Evolutionary conservation across 352 stramenopile genomes (phyloP).

Genomic region (Phytophthora macrochlamydospora): DNA sequence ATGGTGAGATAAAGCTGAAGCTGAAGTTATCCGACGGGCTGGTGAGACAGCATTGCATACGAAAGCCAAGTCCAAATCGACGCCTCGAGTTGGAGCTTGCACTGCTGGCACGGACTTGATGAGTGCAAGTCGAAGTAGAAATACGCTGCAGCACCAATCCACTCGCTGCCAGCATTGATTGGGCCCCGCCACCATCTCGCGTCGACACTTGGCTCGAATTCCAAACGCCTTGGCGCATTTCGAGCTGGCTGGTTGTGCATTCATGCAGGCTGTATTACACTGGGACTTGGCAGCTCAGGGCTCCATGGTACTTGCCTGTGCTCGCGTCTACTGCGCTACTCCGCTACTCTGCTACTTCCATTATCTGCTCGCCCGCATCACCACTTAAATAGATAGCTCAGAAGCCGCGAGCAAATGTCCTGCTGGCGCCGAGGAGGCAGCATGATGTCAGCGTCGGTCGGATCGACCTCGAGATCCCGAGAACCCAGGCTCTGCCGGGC

Average conservation of each 20-base stretch:
- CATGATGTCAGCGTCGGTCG: conserved; percentile 83
- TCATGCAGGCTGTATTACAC: neutral
- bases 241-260: neutral
- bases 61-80: neutral
- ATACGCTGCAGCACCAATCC: neutral
- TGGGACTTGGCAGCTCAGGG: neutral
- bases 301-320: neutral
- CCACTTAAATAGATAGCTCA: conserved; percentile 89
- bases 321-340: conserved; percentile 13
- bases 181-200: neutral
- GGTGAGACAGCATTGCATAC: neutral
- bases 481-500: conserved; percentile 52
- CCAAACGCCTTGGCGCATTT: neutral
- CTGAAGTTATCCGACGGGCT: neutral
- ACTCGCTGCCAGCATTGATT: neutral
- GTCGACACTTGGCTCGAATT: neutral
- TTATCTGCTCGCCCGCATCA: conserved; percentile 25
- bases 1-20: conserved; percentile 1
- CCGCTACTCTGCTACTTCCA: conserved; percentile 12
- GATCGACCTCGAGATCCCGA: conserved; percentile 74
- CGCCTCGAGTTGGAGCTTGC: neutral
- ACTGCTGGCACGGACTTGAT: neutral
- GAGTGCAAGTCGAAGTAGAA: conserved; percentile 1
- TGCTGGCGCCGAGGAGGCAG: conserved; percentile 69
- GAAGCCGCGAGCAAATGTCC: conserved; percentile 82